phyloP scores from a whole-genome alignment of 2,329 filamentous ascomycete species.

The Alternaria ethzedia region DNA sequence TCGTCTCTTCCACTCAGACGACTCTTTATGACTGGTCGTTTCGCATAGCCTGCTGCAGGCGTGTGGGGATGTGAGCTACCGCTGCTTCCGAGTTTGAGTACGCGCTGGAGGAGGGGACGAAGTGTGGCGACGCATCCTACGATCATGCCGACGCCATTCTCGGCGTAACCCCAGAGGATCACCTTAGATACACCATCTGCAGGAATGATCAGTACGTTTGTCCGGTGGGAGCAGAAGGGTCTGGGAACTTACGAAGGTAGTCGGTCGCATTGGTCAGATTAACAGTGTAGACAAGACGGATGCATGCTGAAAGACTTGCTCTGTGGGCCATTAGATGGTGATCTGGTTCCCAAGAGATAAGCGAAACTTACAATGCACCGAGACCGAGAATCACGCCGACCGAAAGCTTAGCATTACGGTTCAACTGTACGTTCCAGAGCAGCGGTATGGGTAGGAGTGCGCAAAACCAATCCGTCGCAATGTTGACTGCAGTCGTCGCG shows the following conservation, averaged over 20 bases:
- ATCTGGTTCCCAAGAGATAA: conserved; percentile 5
- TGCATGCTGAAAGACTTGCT: conserved; percentile 12
- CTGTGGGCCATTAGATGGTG: background rate
- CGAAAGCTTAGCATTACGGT: conserved; percentile 13
- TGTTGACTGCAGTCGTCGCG: conserved; percentile 10
- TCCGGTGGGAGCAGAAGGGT: background rate
- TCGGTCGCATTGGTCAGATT: conserved; percentile 8
- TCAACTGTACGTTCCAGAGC: conserved; percentile 13
- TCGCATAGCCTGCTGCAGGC: conserved; percentile 4
- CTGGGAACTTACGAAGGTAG: conserved; percentile 4
- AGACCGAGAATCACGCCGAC: conserved; percentile 14
- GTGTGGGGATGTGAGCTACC: conserved; percentile 2
- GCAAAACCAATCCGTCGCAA: conserved; percentile 15
- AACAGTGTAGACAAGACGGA: conserved; percentile 11
- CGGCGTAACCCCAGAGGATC: conserved; percentile 12
- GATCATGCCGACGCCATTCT: conserved; percentile 11
- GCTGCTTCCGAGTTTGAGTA: conserved; percentile 11
- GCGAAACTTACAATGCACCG: conserved; percentile 13
- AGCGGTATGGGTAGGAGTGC: conserved; percentile 11
- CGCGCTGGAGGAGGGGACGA: conserved; percentile 10
- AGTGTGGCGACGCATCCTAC: conserved; percentile 14
- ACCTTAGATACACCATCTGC: conserved; percentile 10
- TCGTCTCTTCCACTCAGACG: conserved; percentile 10
- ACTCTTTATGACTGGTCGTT: conserved; percentile 9
- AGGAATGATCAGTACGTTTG: background rate